phyloP scores from a whole-genome alignment of 495 filamentous ascomycete genomes.

The Talaromyces trachyspermus region DNA sequence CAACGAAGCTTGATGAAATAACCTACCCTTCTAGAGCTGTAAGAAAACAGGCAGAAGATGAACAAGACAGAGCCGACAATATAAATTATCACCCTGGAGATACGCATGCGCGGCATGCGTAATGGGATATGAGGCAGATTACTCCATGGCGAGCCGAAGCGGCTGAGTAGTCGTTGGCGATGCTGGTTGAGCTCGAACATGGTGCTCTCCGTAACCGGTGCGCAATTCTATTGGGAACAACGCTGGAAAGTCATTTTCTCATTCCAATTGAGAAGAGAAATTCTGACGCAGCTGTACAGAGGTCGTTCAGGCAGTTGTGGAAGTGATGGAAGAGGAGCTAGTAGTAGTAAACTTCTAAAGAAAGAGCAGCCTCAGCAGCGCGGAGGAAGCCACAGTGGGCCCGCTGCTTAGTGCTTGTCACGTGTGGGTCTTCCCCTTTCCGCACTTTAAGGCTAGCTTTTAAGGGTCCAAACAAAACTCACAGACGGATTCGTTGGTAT shows the following conservation, averaged over 20 bases:
- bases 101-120: slow-evolving; percentile 20
- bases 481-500: background rate
- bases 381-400: slow-evolving; percentile 2
- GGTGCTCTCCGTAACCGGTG: background rate
- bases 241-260: too few relatives aligned
- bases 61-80: slow-evolving; percentile 20
- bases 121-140: background rate
- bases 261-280: too few relatives aligned
- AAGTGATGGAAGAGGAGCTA: too few relatives aligned
- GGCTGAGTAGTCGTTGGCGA: background rate
- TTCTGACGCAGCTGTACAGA: too few relatives aligned
- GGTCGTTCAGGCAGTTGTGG: too few relatives aligned
- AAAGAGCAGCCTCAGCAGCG: too few relatives aligned
- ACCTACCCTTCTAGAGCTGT: slow-evolving; percentile 15
- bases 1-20: background rate
- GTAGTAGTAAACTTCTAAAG: too few relatives aligned
- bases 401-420: slow-evolving; percentile 1
- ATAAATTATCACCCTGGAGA: slow-evolving; percentile 19
- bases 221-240: background rate
- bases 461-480: too few relatives aligned
- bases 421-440: slow-evolving; percentile 2
- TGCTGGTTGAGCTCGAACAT: background rate
- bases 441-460: too few relatives aligned
- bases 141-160: background rate
- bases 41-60: slow-evolving; percentile 18